A percentile compares a stretch with the other conserved stretches of the same genome.
Evolutionary conservation across 495 filamentous ascomycete species (phyloP).

Genomic region (Penicillium egyptiacum): DNA sequence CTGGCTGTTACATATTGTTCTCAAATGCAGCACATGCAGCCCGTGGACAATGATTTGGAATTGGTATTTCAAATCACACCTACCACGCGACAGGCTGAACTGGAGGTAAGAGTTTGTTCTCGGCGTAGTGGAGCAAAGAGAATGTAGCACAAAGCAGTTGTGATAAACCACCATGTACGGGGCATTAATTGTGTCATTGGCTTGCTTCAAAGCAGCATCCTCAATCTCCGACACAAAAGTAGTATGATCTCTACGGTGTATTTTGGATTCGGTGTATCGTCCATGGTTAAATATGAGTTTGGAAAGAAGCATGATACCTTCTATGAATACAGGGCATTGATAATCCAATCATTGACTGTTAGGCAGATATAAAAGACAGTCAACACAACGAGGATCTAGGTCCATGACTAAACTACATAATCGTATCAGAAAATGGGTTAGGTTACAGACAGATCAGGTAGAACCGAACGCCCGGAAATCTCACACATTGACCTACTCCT

Average conservation of each 20-base stretch:
- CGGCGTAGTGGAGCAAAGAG: not conserved
- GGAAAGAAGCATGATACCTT: not conserved
- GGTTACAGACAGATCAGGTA: not conserved
- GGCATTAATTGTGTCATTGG: not conserved
- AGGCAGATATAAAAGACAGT: not conserved
- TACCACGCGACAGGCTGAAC: not conserved
- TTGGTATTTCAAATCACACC: not conserved
- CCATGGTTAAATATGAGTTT: not conserved
- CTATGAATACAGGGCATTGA: not conserved
- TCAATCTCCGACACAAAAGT: not conserved
- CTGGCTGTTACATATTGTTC: not conserved
- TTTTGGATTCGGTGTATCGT: not conserved
- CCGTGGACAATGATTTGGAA: constrained; percentile 4
- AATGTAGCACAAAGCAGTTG: not conserved
- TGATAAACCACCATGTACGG: not conserved
- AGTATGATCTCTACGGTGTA: not conserved
- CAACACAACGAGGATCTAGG: not conserved
- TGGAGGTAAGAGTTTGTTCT: not conserved
- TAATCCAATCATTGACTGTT: not conserved
- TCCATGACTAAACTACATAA: not conserved
- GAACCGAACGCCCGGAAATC: not conserved
- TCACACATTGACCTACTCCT: not conserved
- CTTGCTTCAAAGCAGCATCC: not conserved
- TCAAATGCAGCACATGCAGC: not conserved
- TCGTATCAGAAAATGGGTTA: not conserved